Percentiles rank a stretch among this genome's conserved stretches.
Evolutionary conservation across 225 moss, liverwort and hornwort species (phyloP).

Genomic region (Climacium dendroides): DNA sequence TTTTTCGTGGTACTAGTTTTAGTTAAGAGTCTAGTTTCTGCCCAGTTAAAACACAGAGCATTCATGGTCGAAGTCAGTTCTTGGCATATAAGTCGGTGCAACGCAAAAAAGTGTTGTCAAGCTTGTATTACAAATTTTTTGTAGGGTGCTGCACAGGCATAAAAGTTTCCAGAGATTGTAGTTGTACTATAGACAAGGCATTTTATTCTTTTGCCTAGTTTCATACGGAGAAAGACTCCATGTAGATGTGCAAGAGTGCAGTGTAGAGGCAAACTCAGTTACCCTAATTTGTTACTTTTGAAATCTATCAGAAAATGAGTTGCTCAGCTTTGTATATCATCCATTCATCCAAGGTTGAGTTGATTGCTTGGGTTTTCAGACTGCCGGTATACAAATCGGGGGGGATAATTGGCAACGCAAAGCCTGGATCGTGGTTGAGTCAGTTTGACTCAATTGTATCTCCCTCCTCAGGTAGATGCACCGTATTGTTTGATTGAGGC

Average conservation of each 20-base stretch:
- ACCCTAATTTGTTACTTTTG: neutral
- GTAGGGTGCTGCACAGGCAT: constrained; percentile 9
- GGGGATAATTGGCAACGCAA: neutral
- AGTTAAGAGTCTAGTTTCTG: neutral
- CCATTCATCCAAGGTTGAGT: neutral
- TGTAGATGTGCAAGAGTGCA: constrained; percentile 16
- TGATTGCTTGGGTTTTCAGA: neutral
- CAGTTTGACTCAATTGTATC: neutral
- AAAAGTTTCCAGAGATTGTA: neutral
- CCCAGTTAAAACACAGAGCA: neutral
- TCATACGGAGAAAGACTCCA: neutral
- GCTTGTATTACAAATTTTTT: constrained; percentile 26
- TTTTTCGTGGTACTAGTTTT: neutral
- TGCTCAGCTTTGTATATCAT: neutral
- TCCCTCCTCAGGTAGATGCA: neutral
- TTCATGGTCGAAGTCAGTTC: neutral
- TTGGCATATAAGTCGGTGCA: neutral
- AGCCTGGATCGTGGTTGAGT: neutral
- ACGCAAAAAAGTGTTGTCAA: constrained; percentile 24
- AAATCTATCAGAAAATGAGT: neutral
- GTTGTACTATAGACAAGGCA: constrained; percentile 22
- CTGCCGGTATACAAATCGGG: neutral
- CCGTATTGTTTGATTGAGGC: neutral
- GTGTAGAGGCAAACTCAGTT: neutral
- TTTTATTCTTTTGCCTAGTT: neutral